Base-by-base conservation (phyloP, 495 filamentous ascomycete genomes). In the Massariosphaeria phaeospora region DNA sequence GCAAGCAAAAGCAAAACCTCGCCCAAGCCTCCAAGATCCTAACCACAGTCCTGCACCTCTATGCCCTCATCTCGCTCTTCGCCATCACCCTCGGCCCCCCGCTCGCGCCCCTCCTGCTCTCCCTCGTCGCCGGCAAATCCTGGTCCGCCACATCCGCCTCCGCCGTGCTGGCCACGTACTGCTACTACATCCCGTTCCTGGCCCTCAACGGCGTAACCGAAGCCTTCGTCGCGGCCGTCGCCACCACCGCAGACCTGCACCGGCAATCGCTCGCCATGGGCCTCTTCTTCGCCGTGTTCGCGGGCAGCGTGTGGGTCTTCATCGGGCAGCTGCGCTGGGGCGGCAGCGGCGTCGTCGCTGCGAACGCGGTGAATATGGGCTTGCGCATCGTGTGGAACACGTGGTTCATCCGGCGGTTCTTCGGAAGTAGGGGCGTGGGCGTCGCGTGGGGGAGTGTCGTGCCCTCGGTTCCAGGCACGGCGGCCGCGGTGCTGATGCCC, bases 191-290 rank as follows among this genome's bases (percentile, higher is more conserved):
- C 54, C 93, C 93, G 13, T 79, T 97, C 5, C 73, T 99, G 0
- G 94, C 90, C 1, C 69, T 95, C 56, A 99, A 99, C 64, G 93
- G 93, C 34, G 81, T 96, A 25, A 80, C 83, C 1, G 93, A 99
- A 70, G 88, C 91, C 0, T 97, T 97, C 55, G 89, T 97, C 10
- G 82, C 89, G 6, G 85, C 86, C 20, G 84, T 91, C 18, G 91
- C 93, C 0, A 83, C 75, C 4, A 71, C 84, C 48, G 56, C 69
- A 1, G 76, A 96, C 43, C 76, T 99, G 13, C 79, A 85, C 26
- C 66, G 59, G 2, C 93, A 99, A 69, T 84, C 84, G 2, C 63
- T 76, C 2, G 91, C 83, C 84, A 97, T 97, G 90, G 76, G 78
- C 3, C 76, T 66, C 2, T 93, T 95, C 56, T 89, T 84, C 12